A percentile compares a stretch with the other conserved stretches of the same genome.
Evolutionary conservation across 2,329 filamentous ascomycete species (phyloP).

Genomic region (Stachybotrys elegans): DNA sequence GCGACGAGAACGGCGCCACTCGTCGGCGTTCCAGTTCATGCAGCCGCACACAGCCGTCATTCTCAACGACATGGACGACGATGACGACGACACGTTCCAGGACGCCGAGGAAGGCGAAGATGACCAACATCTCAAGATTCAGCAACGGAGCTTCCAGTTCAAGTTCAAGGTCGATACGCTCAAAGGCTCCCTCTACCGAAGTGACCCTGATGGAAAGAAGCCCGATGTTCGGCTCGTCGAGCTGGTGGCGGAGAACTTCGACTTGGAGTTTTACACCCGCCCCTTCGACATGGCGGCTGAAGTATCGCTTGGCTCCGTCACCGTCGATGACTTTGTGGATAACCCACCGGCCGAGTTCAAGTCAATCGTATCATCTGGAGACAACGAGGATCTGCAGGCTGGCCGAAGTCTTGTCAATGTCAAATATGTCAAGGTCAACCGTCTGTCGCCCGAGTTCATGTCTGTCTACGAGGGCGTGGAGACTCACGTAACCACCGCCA

Average conservation of each 20-base stretch:
- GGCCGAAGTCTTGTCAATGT: constrained; percentile 80
- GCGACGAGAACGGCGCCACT: constrained; percentile 52
- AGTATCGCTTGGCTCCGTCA: constrained; percentile 79
- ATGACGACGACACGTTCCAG: constrained; percentile 62
- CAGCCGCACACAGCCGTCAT: constrained; percentile 71
- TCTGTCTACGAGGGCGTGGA: constrained; percentile 88
- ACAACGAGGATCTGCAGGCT: constrained; percentile 65
- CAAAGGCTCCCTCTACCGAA: constrained; percentile 85
- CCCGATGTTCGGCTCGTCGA: constrained; percentile 83
- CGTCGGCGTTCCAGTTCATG: constrained; percentile 70
- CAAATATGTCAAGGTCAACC: constrained; percentile 86
- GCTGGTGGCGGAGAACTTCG: constrained; percentile 83
- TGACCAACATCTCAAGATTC: constrained; percentile 61
- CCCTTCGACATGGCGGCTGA: constrained; percentile 92
- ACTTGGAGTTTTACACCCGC: constrained; percentile 80
- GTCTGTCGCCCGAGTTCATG: constrained; percentile 87
- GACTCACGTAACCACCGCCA: constrained; percentile 82
- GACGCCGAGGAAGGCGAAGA: constrained; percentile 56
- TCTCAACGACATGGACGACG: constrained; percentile 70
- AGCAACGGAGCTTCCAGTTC: constrained; percentile 91
- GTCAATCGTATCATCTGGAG: constrained; percentile 87
- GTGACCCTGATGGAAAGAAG: constrained; percentile 71
- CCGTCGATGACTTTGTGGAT: constrained; percentile 92
- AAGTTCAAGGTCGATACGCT: constrained; percentile 94
- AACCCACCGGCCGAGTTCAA: constrained; percentile 87